A percentile compares a stretch with the other conserved stretches of the same genome.
These are phyloP conservation scores for Neopestalotiopsis rosae DNA, from an alignment of 2,329 filamentous ascomycete species.

Conservation along the genomic window DNA sequence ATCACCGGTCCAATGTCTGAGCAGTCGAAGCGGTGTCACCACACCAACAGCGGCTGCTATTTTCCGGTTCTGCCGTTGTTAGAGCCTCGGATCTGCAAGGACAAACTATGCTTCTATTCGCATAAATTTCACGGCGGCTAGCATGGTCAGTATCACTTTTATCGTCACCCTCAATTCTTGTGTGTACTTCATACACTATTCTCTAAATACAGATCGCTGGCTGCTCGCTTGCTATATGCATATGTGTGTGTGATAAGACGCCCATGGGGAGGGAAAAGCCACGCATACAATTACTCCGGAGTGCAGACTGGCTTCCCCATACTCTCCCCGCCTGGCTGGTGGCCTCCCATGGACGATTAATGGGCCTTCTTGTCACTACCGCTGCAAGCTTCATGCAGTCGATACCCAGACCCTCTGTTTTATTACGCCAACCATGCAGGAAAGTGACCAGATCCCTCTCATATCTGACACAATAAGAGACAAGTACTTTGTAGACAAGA, in stretches of 20 bases:
- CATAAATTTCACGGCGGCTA: not conserved
- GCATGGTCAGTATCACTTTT: not conserved
- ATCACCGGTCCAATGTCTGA: not conserved
- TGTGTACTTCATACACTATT: not conserved
- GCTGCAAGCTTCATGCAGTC: constrained; percentile 5
- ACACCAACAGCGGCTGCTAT: not conserved
- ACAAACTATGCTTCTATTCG: not conserved
- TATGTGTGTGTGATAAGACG: not conserved
- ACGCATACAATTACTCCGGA: not conserved
- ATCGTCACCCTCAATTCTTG: not conserved
- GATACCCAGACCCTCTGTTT: constrained; percentile 2
- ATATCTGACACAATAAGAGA: constrained; percentile 1
- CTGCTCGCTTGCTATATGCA: not conserved
- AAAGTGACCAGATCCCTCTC: not conserved
- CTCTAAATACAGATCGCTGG: not conserved
- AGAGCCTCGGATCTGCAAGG: constrained; percentile 9
- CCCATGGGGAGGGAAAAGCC: not conserved
- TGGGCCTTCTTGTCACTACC: constrained; percentile 4
- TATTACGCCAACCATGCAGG: constrained; percentile 10
- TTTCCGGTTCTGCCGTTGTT: not conserved
- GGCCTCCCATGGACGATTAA: not conserved
- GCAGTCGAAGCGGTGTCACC: not conserved
- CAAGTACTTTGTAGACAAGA: not conserved
- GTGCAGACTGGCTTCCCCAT: constrained; percentile 3
- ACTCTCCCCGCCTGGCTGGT: not conserved